Percentiles rank a stretch among this genome's conserved stretches.
phyloP scores from a whole-genome alignment of 2,329 filamentous ascomycete genomes.

The Calonectria pseudoturangicola region DNA sequence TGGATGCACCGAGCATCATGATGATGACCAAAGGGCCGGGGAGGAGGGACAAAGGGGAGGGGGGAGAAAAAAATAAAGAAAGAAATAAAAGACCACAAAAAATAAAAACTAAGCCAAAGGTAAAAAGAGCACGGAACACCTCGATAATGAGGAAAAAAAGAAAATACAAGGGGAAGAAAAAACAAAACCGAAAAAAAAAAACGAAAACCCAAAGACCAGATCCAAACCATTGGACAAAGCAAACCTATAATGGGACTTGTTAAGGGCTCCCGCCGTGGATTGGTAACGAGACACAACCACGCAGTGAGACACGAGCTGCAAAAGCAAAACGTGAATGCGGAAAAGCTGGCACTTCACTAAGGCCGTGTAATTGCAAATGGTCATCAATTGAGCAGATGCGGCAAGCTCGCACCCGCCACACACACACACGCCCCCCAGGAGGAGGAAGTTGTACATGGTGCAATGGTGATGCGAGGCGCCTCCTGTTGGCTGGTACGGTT shows the following conservation, averaged over 20 bases:
- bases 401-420: conserved; percentile 8
- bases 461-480: background rate
- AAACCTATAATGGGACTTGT: background rate
- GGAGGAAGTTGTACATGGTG: no score
- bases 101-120: background rate
- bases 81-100: background rate
- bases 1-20: background rate
- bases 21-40: background rate
- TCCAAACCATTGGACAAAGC: background rate
- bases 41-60: background rate
- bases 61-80: conserved; percentile 9
- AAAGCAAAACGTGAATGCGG: conserved; percentile 2
- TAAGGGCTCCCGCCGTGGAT: background rate
- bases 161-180: conserved; percentile 26
- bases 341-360: background rate
- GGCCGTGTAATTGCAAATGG: conserved; percentile 8
- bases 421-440: no score
- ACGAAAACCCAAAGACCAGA: background rate
- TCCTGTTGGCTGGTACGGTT: no score
- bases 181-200: background rate
- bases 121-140: background rate
- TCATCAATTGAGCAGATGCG: background rate
- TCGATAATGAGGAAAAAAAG: conserved; percentile 22
- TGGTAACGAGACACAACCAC: conserved; percentile 7
- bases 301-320: conserved; percentile 11